Conservation (phyloP, 148 eudicot genomes). For the Polygonum aviculare region DNA sequence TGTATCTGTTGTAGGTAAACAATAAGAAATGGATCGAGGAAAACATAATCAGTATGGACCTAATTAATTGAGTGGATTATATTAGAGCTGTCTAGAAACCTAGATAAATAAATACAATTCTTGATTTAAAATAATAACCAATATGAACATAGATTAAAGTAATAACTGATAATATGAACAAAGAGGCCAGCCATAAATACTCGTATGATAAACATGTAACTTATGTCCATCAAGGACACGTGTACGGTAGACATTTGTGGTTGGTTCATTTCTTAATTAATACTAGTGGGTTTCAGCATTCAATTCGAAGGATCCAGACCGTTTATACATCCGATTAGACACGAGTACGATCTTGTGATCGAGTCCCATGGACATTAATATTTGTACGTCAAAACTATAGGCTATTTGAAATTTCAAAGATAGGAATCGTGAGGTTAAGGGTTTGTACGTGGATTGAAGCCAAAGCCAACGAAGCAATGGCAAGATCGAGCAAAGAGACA, state of each 20-base stretch:
- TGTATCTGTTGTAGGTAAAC: conserved; percentile 39
- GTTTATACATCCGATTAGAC: neutral
- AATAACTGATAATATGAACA: neutral
- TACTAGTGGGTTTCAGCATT: neutral
- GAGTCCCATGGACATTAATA: too few relatives aligned
- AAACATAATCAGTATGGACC: neutral
- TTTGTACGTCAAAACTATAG: too few relatives aligned
- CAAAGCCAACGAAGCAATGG: neutral
- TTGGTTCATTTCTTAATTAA: neutral
- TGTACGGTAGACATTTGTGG: neutral
- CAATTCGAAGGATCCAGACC: neutral
- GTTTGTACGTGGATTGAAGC: neutral
- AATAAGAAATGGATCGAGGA: neutral
- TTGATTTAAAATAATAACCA: too few relatives aligned
- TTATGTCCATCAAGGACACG: neutral
- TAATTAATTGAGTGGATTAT: neutral
- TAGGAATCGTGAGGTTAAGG: neutral
- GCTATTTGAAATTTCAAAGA: too few relatives aligned
- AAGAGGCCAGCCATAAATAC: neutral
- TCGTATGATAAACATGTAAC: neutral
- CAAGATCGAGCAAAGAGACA: neutral
- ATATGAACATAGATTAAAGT: too few relatives aligned
- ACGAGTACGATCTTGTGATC: too few relatives aligned
- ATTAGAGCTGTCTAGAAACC: too few relatives aligned
- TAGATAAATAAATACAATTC: too few relatives aligned